Evolutionary conservation across 139 green algal species (phyloP), one percentile per base, ranked within the genome.

Genomic region (Chlorella ohadii): DNA sequence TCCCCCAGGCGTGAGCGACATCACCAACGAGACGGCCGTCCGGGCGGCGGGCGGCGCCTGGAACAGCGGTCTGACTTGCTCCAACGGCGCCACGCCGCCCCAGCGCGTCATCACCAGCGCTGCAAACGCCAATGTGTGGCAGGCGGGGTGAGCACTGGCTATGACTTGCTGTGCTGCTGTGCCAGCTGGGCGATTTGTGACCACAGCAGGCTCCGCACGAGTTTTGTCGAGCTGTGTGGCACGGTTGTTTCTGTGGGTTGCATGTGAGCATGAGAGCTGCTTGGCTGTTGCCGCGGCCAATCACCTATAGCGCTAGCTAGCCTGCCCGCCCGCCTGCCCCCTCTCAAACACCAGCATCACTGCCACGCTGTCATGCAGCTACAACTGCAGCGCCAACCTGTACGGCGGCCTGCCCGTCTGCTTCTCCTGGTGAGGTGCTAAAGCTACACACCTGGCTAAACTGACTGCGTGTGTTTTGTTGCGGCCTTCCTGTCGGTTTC

Each of bases 381-480:
- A 57, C 68, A 75, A 75, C 36, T 75, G 68, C 36, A 75, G 36
- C 36, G 68, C 68, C 17, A 11, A 51, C 34, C 47, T 34, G 33
- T 75, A 75, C 68, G 68, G 47, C 34, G 68, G 68, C 36, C 72
- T 65, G 27, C 72, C 72, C 11, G 44, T 78, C 72, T 64, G 44
- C 44, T 78, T 78, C 44, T 78, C 47, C 28, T 78, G 72, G 72
- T 59, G 51, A 20, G 51, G n/a, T n/a, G n/a, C n/a, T n/a, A n/a
- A n/a, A n/a, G 44, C 44, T 16, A 9, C 44, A 51, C 6, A 51
- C 44, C 44, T 51, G 44, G 44, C 44, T 9, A 51, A n/a, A n/a
- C n/a, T n/a, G n/a, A n/a, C n/a, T n/a, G n/a, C n/a, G n/a, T n/a
- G n/a, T n/a, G n/a, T n/a, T n/a, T n/a, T n/a, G n/a, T n/a, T n/a